Conservation (phyloP, 2,329 filamentous ascomycete species). For the Calonectria naviculata region DNA sequence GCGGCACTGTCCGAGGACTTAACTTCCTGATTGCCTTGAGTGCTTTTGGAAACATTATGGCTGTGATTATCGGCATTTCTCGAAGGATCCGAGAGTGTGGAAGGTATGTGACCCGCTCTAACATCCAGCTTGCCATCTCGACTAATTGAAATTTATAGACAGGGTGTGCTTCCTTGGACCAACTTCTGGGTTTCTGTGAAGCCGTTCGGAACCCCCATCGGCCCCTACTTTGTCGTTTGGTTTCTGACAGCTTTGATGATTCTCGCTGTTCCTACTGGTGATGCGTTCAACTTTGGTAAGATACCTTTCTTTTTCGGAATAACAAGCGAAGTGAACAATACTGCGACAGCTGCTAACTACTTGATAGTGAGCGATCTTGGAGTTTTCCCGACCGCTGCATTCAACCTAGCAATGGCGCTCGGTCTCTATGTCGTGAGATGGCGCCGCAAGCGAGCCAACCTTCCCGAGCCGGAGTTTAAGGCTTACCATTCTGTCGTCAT, state of each 20-base stretch:
- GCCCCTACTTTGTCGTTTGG: conserved; percentile 13
- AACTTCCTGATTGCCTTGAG: conserved; percentile 15
- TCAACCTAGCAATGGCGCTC: conserved; percentile 12
- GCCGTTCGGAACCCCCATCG: conserved; percentile 11
- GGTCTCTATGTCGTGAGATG: conserved; percentile 18
- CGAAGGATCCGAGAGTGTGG: conserved; percentile 16
- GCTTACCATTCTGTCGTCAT: conserved; percentile 10
- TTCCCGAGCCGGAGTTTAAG: conserved; percentile 19
- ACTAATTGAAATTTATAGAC: neutral
- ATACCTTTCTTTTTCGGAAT: too few species aligned
- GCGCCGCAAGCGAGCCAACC: conserved; percentile 14
- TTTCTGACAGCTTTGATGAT: conserved; percentile 18
- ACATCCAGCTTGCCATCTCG: too few species aligned
- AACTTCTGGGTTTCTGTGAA: conserved; percentile 6
- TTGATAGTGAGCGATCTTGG: conserved; percentile 13
- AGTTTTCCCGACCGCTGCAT: conserved; percentile 10
- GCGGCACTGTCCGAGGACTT: conserved; percentile 6
- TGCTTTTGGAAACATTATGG: conserved; percentile 19
- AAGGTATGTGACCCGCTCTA: neutral
- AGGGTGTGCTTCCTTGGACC: conserved; percentile 3
- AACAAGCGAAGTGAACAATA: neutral
- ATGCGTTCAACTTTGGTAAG: conserved; percentile 20
- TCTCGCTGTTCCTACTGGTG: conserved; percentile 13
- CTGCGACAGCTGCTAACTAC: neutral
- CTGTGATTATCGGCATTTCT: conserved; percentile 16